phyloP scores from a whole-genome alignment of 2,329 filamentous ascomycete species.

The Venturia effusa region DNA sequence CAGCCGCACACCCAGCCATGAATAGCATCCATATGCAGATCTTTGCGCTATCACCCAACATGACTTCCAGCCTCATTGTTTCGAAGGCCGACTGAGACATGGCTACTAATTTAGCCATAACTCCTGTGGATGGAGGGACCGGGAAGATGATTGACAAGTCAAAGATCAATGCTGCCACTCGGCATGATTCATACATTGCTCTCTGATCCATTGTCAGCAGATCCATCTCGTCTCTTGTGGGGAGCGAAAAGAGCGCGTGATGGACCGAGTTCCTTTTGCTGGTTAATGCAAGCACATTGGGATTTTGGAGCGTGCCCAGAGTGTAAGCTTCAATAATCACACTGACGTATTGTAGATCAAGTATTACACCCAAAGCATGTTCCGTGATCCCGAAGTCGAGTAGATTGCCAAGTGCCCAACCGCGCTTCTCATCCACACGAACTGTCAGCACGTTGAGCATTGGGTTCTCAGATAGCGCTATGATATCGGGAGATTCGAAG shows the following conservation, averaged over 20 bases:
- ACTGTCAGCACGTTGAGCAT: not conserved
- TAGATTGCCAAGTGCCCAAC: not conserved
- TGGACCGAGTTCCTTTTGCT: not conserved
- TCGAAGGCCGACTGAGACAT: not conserved
- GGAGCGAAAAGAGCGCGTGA: not conserved
- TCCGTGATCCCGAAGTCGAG: not conserved
- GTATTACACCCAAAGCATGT: not conserved
- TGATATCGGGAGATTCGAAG: not conserved
- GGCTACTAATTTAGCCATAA: not conserved
- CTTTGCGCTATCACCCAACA: not conserved
- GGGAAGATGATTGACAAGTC: not conserved
- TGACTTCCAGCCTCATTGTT: not conserved
- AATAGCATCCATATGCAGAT: not conserved
- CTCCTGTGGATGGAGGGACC: not conserved
- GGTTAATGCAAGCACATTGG: not conserved
- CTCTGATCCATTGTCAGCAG: not conserved
- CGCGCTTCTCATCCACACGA: not conserved
- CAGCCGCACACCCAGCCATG: not conserved
- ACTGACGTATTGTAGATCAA: slow-evolving; percentile 2
- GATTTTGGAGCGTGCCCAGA: not conserved
- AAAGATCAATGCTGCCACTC: slow-evolving; percentile 2
- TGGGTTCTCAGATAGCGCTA: not conserved
- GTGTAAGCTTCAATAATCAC: slow-evolving; percentile 7
- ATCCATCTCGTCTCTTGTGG: not conserved
- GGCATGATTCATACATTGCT: slow-evolving; percentile 5